Conservation (phyloP, 2,329 filamentous ascomycete genomes). For the Sarocladium kiliense region DNA sequence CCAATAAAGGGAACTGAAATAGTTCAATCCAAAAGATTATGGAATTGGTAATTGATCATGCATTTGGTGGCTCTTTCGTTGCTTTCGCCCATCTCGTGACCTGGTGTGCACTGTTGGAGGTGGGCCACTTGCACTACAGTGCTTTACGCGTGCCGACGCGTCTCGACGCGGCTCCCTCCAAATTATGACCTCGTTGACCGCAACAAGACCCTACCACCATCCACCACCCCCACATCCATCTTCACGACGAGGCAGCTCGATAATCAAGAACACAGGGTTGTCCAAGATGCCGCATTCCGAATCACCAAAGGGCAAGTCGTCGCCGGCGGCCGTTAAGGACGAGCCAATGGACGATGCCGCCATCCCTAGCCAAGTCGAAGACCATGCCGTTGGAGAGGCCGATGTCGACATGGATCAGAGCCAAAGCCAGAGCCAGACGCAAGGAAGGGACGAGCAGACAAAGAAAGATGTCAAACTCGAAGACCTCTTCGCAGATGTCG, state of each 20-base stretch:
- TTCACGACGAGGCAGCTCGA: neutral
- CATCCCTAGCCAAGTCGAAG: constrained; percentile 21
- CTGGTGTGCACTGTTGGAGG: neutral
- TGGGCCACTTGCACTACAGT: neutral
- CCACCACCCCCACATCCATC: neutral
- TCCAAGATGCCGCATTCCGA: constrained; percentile 41
- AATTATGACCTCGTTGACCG: neutral
- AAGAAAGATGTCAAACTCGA: constrained; percentile 50
- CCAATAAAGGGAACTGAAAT: too few relatives aligned
- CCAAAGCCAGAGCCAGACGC: constrained; percentile 19
- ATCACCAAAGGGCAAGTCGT: constrained; percentile 23
- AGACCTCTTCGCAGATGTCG: constrained; percentile 53
- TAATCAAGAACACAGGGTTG: neutral
- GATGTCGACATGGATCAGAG: constrained; percentile 38
- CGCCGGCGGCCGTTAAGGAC: constrained; percentile 24
- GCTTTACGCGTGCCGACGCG: constrained; percentile 7
- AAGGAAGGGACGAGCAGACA: constrained; percentile 11
- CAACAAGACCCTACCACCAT: neutral
- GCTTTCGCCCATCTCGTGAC: neutral
- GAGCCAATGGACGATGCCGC: constrained; percentile 28
- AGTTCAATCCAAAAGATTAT: too few relatives aligned
- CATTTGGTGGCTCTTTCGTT: too few relatives aligned
- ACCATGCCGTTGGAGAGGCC: constrained; percentile 22
- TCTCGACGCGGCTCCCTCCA: constrained; percentile 5
- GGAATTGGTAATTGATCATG: too few relatives aligned